Evolutionary conservation across 176 grass and related monocot species (phyloP).

Genomic region (Avena eriantha): DNA sequence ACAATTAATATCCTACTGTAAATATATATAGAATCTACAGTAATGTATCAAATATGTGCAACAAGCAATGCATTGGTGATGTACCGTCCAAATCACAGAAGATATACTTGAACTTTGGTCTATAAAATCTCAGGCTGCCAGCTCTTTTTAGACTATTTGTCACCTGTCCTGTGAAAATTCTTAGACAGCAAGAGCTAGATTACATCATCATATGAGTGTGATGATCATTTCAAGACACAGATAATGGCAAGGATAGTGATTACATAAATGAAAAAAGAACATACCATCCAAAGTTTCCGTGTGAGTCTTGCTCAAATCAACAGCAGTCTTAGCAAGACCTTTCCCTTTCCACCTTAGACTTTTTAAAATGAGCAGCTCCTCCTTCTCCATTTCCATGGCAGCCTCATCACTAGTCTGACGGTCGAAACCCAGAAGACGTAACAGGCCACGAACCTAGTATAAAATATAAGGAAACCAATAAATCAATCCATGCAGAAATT

Average conservation of each 20-base stretch:
- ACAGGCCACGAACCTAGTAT: slow-evolving; percentile 83
- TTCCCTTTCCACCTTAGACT: slow-evolving; percentile 87
- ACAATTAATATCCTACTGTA: slow-evolving; percentile 21
- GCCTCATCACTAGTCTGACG: slow-evolving; percentile 71
- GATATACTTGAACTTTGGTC: slow-evolving; percentile 93
- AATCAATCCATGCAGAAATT: background rate
- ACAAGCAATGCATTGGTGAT: slow-evolving; percentile 32
- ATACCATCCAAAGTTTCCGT: slow-evolving; percentile 67
- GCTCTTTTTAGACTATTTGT: slow-evolving; percentile 61
- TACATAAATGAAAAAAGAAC: slow-evolving; percentile 34
- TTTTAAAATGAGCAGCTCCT: slow-evolving; percentile 83
- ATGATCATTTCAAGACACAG: slow-evolving; percentile 35
- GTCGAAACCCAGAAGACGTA: slow-evolving; percentile 86
- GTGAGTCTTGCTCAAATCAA: slow-evolving; percentile 50
- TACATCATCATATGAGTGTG: slow-evolving; percentile 47
- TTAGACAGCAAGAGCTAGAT: slow-evolving; percentile 57
- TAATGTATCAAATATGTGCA: slow-evolving; percentile 39
- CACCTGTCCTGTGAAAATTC: slow-evolving; percentile 75
- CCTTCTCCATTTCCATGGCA: slow-evolving; percentile 79
- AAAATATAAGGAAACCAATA: slow-evolving; percentile 7
- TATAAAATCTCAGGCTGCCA: slow-evolving; percentile 88
- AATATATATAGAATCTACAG: slow-evolving; percentile 29
- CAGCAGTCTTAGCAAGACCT: slow-evolving; percentile 55
- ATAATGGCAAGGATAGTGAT: slow-evolving; percentile 24
- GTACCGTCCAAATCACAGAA: slow-evolving; percentile 99